Conservation (phyloP, 345 rosid genomes). For the Passiflora organensis region DNA sequence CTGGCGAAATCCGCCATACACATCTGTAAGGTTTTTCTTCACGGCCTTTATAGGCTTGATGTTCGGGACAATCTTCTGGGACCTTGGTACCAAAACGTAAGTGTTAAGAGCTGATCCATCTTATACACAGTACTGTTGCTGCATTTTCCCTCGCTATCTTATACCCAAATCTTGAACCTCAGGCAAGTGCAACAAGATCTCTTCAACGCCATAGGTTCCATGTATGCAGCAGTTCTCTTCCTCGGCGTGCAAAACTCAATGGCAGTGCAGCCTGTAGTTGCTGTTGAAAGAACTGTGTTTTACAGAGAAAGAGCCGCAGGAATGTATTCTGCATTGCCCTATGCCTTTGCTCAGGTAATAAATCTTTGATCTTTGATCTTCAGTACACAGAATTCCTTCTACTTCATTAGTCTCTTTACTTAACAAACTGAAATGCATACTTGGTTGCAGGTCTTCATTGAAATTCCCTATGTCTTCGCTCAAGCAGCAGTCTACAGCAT, state of each 20-base stretch:
- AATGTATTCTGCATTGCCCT: conserved; percentile 22
- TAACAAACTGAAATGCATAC: neutral
- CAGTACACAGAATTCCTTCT: neutral
- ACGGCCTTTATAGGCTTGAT: conserved; percentile 14
- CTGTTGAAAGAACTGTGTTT: conserved; percentile 19
- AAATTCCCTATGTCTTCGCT: conserved; percentile 24
- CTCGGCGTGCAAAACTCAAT: conserved; percentile 17
- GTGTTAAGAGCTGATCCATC: neutral
- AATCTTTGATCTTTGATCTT: neutral
- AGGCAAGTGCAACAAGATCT: conserved; percentile 16
- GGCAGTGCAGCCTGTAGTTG: conserved; percentile 13
- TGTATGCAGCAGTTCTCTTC: conserved; percentile 18
- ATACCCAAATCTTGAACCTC: neutral
- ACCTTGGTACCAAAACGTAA: conserved; percentile 17
- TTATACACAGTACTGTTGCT: too few species aligned
- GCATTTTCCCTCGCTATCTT: neutral
- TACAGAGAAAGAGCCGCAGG: conserved; percentile 26
- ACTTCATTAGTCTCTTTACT: too few species aligned
- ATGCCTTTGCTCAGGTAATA: conserved; percentile 21
- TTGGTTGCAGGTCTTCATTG: conserved; percentile 26
- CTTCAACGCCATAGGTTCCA: conserved; percentile 18
- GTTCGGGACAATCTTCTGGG: conserved; percentile 23
- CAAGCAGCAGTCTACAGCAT: conserved; percentile 22
- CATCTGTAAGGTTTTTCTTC: conserved; percentile 12
- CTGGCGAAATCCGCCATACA: conserved; percentile 18